phyloP scores from a whole-genome alignment of 179 eudicot species.

The Nepenthes alata region DNA sequence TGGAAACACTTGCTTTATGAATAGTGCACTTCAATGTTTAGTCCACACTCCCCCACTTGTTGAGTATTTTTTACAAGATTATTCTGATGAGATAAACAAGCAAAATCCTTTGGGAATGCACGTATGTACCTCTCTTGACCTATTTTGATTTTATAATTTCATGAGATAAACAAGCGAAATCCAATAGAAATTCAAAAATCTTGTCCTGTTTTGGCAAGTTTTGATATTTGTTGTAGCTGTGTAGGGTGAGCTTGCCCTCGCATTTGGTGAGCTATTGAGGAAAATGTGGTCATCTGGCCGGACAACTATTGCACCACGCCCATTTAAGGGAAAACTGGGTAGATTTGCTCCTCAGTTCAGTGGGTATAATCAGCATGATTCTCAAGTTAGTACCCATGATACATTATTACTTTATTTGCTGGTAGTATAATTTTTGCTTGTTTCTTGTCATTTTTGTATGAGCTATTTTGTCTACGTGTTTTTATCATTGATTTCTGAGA shows the following conservation, averaged over 20 bases:
- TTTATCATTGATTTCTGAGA: too few species aligned
- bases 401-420: too few species aligned
- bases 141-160: background rate
- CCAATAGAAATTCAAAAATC: too few species aligned
- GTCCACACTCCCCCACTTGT: slow-evolving; percentile 85
- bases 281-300: slow-evolving; percentile 82
- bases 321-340: slow-evolving; percentile 82
- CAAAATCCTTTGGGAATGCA: slow-evolving; percentile 86
- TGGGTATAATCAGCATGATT: slow-evolving; percentile 98
- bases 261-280: slow-evolving; percentile 90
- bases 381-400: slow-evolving; percentile 50
- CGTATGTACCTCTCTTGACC: slow-evolving; percentile 30
- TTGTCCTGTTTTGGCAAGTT: background rate
- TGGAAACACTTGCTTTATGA: slow-evolving; percentile 99
- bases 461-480: too few species aligned
- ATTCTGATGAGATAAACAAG: slow-evolving; percentile 73
- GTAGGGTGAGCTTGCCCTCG: slow-evolving; percentile 96
- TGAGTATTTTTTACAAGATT: slow-evolving; percentile 73
- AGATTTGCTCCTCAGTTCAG: slow-evolving; percentile 99
- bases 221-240: slow-evolving; percentile 16
- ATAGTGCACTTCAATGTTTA: slow-evolving; percentile 91
- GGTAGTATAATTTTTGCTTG: too few species aligned
- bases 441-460: too few species aligned
- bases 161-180: too few species aligned
- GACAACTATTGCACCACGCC: slow-evolving; percentile 69